Evolutionary conservation across 1,284 basidiomycete species (phyloP), one percentile per base, ranked within the genome.

Genomic region (Cryptococcus maquisensis): DNA sequence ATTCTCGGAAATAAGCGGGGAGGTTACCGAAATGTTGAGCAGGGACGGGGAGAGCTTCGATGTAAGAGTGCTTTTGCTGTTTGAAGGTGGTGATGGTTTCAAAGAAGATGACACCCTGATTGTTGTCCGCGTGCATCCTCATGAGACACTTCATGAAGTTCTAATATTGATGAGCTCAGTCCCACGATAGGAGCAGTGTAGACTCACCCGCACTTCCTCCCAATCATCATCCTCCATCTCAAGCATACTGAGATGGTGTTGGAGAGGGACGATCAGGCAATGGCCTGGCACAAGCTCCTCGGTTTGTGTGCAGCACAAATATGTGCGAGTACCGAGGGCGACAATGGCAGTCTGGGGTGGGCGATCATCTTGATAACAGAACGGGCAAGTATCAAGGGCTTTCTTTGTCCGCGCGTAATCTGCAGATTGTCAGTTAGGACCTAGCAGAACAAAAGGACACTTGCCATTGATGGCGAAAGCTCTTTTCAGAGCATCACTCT

Each of bases 71-170:
- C 56, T 82, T 84, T 71, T 99, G 95, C 72, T 84, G 82, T 68
- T 87, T 90, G 66, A 98, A 80, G 16, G 80, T 86, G 41, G 91
- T 79, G 28, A 97, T 86, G 1, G 94, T 97, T 76, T 98, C 95
- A 72, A 86, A 96, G 77, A 98, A 98, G 18, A 98, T 77, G 23
- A 94, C 88, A 0, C 90, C 91, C 67, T 90, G 86, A 72, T 92
- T 87, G 57, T 90, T 84, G 62, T 90, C 86, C 0, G 90, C 86
- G 63, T 86, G 93, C 88, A 96, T 92, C 54, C 84, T 84, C 84
- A 98, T 95, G 16, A 99, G 79, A 64, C 90, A 95, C 77, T 99
- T 99, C 92, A 97, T 97, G 70, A 97, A 98, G 72, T 98, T 98
- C 91, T 96, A 69, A 24, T 38, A 23, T 35, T 24, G 8, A 9